phyloP scores from a whole-genome alignment of 768 basidiomycete species.

The Leccinum longicurvipes region DNA sequence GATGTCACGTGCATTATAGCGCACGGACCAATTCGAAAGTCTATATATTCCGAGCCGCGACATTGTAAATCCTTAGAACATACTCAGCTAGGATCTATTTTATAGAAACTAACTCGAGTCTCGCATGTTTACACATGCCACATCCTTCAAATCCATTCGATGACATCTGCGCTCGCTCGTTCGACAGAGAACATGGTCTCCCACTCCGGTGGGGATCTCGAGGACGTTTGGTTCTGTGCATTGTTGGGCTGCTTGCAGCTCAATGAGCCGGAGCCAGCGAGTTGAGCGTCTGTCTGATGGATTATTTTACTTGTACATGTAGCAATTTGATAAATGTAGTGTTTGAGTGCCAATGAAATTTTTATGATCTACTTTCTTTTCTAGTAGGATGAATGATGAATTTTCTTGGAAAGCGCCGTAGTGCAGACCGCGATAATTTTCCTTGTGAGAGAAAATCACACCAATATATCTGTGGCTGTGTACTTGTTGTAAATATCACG shows the following conservation, averaged over 20 bases:
- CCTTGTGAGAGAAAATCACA: no score
- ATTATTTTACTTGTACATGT: no score
- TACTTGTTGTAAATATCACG: slow-evolving; percentile 24
- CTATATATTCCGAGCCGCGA: slow-evolving; percentile 31
- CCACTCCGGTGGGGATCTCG: slow-evolving; percentile 41
- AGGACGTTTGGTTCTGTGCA: slow-evolving; percentile 56
- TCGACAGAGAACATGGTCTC: slow-evolving; percentile 60
- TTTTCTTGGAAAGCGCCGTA: no score
- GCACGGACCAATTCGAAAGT: slow-evolving; percentile 34
- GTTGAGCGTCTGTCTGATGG: slow-evolving; percentile 63
- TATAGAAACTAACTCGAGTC: slow-evolving; percentile 78
- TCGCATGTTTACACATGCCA: slow-evolving; percentile 77
- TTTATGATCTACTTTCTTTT: no score
- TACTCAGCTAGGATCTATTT: slow-evolving; percentile 80
- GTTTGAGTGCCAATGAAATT: no score
- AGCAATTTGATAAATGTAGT: no score
- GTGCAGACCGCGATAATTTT: no score
- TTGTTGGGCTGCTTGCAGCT: slow-evolving; percentile 27
- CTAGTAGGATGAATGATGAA: no score
- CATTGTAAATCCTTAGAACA: slow-evolving; percentile 51
- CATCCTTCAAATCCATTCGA: slow-evolving; percentile 70
- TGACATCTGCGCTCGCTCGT: slow-evolving; percentile 64
- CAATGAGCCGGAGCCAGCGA: slow-evolving; percentile 40
- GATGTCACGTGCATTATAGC: slow-evolving; percentile 19
- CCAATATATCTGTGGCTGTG: no score